Percentiles rank a stretch among this genome's conserved stretches.
phyloP scores from a whole-genome alignment of 1,284 basidiomycete species.

The Cystobasidium pallidum region DNA sequence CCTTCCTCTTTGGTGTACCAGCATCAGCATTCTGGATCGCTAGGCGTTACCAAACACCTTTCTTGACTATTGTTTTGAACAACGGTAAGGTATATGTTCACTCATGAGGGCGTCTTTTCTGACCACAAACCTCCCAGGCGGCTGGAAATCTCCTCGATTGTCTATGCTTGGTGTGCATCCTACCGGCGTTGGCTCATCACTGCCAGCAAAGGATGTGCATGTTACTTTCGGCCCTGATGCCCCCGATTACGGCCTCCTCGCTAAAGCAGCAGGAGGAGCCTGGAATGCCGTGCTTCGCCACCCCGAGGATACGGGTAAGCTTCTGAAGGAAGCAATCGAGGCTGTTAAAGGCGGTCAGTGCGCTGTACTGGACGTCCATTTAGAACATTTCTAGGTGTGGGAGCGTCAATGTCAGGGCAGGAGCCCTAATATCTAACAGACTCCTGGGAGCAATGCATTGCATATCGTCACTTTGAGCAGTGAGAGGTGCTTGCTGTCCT shows the following conservation, averaged over 20 bases:
- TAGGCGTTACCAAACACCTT: conserved; percentile 69
- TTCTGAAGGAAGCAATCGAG: conserved; percentile 62
- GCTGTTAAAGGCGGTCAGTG: conserved; percentile 67
- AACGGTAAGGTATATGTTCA: conserved; percentile 61
- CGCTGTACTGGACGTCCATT: conserved; percentile 64
- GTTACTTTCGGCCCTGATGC: conserved; percentile 68
- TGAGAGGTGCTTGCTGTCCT: too few species aligned
- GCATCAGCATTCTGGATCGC: conserved; percentile 72
- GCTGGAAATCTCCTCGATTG: conserved; percentile 63
- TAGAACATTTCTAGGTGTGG: conserved; percentile 46
- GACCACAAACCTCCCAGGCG: conserved; percentile 22
- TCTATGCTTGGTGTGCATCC: conserved; percentile 71
- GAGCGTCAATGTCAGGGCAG: not conserved
- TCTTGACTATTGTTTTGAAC: conserved; percentile 70
- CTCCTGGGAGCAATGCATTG: too few species aligned
- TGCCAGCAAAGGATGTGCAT: conserved; percentile 62
- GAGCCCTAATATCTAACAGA: too few species aligned
- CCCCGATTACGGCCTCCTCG: conserved; percentile 66
- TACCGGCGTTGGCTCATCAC: conserved; percentile 62
- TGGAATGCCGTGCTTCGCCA: conserved; percentile 63
- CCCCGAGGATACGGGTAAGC: conserved; percentile 57
- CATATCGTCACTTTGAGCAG: too few species aligned
- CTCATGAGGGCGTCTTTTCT: conserved; percentile 13
- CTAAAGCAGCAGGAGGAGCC: conserved; percentile 65
- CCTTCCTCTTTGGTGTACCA: conserved; percentile 69